Conservation (phyloP, 1,284 basidiomycete genomes). For the Tilletiopsis washingtonensis region DNA sequence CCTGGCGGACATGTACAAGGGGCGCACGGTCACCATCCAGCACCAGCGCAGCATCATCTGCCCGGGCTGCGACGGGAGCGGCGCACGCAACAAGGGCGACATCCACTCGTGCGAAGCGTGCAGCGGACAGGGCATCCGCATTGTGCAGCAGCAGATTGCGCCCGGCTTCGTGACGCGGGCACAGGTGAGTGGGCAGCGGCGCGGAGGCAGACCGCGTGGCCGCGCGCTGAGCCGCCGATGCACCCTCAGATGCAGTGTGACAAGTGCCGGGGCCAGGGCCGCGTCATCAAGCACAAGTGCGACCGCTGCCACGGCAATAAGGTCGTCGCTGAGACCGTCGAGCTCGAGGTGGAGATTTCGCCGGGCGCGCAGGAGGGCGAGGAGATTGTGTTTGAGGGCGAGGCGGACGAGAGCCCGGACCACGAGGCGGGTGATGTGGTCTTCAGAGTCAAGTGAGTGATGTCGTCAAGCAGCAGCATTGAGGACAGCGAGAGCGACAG, state of each 20-base stretch:
- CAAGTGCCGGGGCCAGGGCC: constrained; percentile 34
- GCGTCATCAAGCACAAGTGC: constrained; percentile 33
- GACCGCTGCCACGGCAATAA: constrained; percentile 34
- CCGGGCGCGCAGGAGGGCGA: constrained; percentile 36
- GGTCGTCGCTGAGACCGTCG: constrained; percentile 28
- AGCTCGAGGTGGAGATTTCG: constrained; percentile 40
- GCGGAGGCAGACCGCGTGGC: neutral
- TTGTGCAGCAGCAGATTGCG: constrained; percentile 46
- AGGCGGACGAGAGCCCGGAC: constrained; percentile 41
- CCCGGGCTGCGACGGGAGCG: constrained; percentile 40
- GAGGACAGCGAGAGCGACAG: no score
- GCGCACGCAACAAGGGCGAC: constrained; percentile 35
- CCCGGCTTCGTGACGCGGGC: constrained; percentile 44
- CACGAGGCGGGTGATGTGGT: constrained; percentile 40
- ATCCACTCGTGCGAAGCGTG: constrained; percentile 40
- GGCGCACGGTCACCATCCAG: constrained; percentile 28
- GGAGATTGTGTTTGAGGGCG: constrained; percentile 36
- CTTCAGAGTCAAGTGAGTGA: constrained; percentile 31
- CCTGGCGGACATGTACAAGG: constrained; percentile 38
- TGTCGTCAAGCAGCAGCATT: no score
- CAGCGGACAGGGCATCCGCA: constrained; percentile 33
- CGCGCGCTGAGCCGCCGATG: neutral
- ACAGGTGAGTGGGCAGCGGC: constrained; percentile 7
- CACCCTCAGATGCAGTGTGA: constrained; percentile 25
- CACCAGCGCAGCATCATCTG: constrained; percentile 40